These are phyloP conservation scores for Fusarium irregulare DNA, from an alignment of 2,329 filamentous ascomycete genomes.

Conservation along the genomic window DNA sequence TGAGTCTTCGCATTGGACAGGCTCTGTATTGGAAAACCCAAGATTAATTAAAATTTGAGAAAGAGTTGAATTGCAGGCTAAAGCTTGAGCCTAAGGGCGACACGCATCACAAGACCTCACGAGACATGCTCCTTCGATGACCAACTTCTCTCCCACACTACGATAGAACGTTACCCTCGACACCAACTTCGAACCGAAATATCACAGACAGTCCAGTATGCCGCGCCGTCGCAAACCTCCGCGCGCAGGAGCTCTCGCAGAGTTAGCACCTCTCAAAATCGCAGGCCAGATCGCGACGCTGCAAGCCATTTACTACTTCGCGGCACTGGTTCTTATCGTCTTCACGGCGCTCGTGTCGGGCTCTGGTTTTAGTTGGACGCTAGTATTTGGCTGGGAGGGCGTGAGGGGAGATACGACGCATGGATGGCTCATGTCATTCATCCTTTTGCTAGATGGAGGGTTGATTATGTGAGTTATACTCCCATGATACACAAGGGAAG, in stretches of 20 bases:
- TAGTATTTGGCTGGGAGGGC: constrained; percentile 69
- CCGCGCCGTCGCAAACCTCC: constrained; percentile 67
- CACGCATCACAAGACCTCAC: constrained; percentile 23
- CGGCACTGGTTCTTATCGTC: constrained; percentile 63
- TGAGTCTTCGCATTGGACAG: not conserved
- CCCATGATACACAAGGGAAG: not conserved
- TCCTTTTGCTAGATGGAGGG: constrained; percentile 68
- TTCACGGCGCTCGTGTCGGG: constrained; percentile 71
- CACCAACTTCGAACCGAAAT: not conserved
- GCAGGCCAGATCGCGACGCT: constrained; percentile 68
- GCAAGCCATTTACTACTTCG: constrained; percentile 66
- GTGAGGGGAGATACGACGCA: constrained; percentile 71
- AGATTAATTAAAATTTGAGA: not conserved
- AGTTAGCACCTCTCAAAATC: constrained; percentile 71
- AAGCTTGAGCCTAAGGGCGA: constrained; percentile 7
- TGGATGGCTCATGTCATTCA: constrained; percentile 69
- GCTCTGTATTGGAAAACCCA: not conserved
- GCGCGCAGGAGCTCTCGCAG: constrained; percentile 68
- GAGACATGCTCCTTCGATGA: constrained; percentile 42
- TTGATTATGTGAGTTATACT: constrained; percentile 59
- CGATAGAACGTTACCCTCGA: not conserved
- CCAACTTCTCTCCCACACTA: not conserved
- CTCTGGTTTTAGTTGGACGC: constrained; percentile 62
- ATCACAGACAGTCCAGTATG: constrained; percentile 51
- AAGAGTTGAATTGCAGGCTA: not conserved